phyloP scores from a whole-genome alignment of 2,329 filamentous ascomycete genomes.

The Cercospora sesami region DNA sequence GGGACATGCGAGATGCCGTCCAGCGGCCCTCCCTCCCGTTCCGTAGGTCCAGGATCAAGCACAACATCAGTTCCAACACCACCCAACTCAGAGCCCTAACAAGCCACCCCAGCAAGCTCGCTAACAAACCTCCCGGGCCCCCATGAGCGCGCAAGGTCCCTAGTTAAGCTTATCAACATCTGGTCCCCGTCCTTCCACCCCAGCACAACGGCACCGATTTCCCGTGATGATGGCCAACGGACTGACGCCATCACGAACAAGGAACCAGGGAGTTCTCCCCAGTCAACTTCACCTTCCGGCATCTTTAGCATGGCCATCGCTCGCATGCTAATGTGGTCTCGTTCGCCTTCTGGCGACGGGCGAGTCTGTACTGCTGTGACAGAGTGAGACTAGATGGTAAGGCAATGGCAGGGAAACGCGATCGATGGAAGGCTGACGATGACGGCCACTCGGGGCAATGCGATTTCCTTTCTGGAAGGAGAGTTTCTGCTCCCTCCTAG shows the following conservation, averaged over 20 bases:
- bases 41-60: neutral
- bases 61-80: neutral
- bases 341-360: neutral
- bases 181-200: neutral
- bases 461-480: neutral
- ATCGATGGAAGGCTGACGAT: neutral
- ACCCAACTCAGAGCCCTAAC: neutral
- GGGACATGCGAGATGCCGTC: no score
- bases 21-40: neutral
- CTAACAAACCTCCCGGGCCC: neutral
- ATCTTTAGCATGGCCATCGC: neutral
- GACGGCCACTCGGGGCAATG: neutral
- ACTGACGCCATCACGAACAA: neutral
- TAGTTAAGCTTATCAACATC: neutral
- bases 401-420: neutral
- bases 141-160: neutral
- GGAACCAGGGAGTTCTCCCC: neutral
- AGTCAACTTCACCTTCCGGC: neutral
- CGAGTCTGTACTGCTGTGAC: neutral
- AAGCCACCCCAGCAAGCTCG: neutral
- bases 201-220: neutral
- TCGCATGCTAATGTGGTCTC: neutral
- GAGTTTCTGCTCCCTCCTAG: neutral
- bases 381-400: neutral
- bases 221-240: neutral